Conservation (phyloP, 192 early-diverging fungal genomes). For the Linnemannia hyalina region DNA sequence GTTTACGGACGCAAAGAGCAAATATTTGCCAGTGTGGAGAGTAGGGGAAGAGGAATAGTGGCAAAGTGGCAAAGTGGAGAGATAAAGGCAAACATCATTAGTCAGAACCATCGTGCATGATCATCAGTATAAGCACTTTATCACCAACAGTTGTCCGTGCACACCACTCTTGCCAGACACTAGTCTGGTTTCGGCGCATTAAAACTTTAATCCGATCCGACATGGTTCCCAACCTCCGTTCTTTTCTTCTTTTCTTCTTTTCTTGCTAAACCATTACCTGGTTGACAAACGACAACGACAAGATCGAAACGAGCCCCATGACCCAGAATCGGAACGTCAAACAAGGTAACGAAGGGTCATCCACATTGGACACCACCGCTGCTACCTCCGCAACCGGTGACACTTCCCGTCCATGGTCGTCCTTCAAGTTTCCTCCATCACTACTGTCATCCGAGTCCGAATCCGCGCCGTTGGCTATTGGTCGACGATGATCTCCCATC, state of each 20-base stretch:
- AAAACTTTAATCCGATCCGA: constrained; percentile 4
- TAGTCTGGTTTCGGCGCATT: not conserved
- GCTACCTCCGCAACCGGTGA: constrained; percentile 61
- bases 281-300: constrained; percentile 61
- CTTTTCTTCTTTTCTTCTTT: too few relatives aligned
- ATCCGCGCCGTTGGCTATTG: not conserved
- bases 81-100: not conserved
- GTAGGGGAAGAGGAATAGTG: too few relatives aligned
- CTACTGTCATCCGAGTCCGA: not conserved
- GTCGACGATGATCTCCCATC: not conserved
- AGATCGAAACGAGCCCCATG: constrained; percentile 58
- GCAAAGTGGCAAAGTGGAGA: constrained; percentile 53
- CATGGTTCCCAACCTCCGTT: not conserved
- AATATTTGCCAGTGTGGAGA: not conserved
- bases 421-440: not conserved
- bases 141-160: not conserved
- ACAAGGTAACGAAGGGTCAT: constrained; percentile 64
- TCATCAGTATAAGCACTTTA: not conserved
- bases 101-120: not conserved
- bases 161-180: not conserved
- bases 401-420: constrained; percentile 34
- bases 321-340: constrained; percentile 67
- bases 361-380: constrained; percentile 59
- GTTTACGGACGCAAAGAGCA: not conserved
- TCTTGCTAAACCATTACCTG: constrained; percentile 35